phyloP scores from a whole-genome alignment of 768 basidiomycete genomes.

The Cystofilobasidium macerans region DNA sequence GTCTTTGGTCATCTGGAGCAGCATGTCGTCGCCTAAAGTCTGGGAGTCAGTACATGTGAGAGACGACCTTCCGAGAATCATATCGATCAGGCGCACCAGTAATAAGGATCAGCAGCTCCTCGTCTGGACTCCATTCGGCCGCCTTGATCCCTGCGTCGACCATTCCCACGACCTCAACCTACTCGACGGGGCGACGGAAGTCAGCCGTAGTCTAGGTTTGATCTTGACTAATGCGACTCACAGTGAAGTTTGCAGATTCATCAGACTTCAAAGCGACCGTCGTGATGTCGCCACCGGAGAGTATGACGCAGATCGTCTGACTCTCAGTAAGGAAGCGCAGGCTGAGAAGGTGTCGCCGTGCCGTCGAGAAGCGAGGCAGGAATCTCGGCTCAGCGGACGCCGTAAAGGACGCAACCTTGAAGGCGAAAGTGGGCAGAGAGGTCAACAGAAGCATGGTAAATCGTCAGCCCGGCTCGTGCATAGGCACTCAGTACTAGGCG shows the following conservation, averaged over 20 bases:
- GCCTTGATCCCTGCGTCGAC: conserved; percentile 73
- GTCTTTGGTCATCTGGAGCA: conserved; percentile 75
- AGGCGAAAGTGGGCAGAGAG: too few relatives aligned
- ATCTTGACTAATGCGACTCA: conserved; percentile 12
- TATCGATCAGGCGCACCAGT: conserved; percentile 48
- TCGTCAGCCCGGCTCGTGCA: too few relatives aligned
- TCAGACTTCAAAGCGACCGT: conserved; percentile 46
- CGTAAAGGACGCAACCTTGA: conserved; percentile 10
- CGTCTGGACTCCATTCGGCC: conserved; percentile 85
- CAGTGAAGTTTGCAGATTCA: conserved; percentile 24
- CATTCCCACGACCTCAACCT: conserved; percentile 74
- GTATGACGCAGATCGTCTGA: conserved; percentile 55
- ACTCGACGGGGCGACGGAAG: background rate
- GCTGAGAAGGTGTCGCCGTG: conserved; percentile 10
- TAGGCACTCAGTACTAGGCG: too few relatives aligned
- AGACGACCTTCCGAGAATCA: background rate
- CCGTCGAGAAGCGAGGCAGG: conserved; percentile 33
- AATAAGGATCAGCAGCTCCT: conserved; percentile 66
- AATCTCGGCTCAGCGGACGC: background rate
- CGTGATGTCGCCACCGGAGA: conserved; percentile 71
- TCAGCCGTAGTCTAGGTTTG: background rate
- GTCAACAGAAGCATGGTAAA: too few relatives aligned
- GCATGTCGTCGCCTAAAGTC: conserved; percentile 54
- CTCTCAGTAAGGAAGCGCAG: conserved; percentile 62
- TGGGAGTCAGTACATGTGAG: background rate